Conservation (phyloP, 2,329 filamentous ascomycete species). For the Fusarium dimerum region DNA sequence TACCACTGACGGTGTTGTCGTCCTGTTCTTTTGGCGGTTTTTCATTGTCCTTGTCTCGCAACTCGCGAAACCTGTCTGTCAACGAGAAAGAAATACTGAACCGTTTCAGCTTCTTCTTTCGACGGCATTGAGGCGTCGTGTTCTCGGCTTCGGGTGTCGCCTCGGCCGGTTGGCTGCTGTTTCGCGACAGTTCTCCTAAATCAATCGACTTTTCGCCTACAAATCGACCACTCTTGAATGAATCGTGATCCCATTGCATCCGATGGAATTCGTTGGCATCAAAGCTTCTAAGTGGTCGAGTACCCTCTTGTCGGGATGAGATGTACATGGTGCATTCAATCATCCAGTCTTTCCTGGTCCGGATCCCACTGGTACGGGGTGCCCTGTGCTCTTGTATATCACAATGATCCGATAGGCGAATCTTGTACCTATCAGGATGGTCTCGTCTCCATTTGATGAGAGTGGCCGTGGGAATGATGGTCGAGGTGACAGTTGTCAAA, state of each 20-base stretch:
- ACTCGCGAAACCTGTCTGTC: conserved; percentile 8
- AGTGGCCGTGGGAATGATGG: conserved; percentile 40
- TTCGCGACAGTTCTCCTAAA: conserved; percentile 9
- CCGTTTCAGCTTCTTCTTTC: conserved; percentile 1
- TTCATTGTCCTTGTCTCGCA: too few species aligned
- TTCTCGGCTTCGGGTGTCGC: not conserved
- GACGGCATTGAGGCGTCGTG: conserved; percentile 1
- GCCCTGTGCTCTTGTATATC: conserved; percentile 10
- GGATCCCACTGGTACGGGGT: conserved; percentile 29
- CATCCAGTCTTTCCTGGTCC: conserved; percentile 42
- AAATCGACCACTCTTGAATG: conserved; percentile 31
- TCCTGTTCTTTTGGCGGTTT: too few species aligned
- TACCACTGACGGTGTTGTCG: too few species aligned
- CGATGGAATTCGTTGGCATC: conserved; percentile 43
- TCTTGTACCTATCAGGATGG: conserved; percentile 41
- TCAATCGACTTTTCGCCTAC: conserved; percentile 35
- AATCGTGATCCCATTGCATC: conserved; percentile 40
- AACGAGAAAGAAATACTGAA: conserved; percentile 7
- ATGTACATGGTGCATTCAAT: conserved; percentile 46
- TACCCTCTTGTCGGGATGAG: conserved; percentile 40
- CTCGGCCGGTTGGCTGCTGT: not conserved
- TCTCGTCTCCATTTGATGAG: conserved; percentile 39
- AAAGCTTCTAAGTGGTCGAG: conserved; percentile 38
- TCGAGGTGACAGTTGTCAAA: conserved; percentile 45
- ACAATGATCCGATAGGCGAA: conserved; percentile 42